A percentile compares a stretch with the other conserved stretches of the same genome.
phyloP scores from a whole-genome alignment of 1,284 basidiomycete genomes.

The Apiotrichum domesticum region DNA sequence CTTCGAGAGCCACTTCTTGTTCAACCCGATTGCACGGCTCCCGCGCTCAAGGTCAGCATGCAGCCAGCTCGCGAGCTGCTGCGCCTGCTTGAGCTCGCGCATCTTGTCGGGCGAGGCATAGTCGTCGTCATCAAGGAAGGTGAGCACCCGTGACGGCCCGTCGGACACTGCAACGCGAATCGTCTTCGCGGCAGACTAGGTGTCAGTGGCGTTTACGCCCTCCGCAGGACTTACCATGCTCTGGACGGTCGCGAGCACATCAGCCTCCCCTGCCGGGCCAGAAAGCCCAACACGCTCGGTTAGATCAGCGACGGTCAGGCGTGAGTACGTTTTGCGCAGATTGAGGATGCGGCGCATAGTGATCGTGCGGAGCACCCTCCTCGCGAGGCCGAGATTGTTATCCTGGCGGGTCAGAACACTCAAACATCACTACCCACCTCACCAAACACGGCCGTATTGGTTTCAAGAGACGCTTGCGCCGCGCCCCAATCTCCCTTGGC shows the following conservation, averaged over 20 bases:
- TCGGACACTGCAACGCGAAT: slow-evolving; percentile 21
- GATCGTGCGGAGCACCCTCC: slow-evolving; percentile 29
- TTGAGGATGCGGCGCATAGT: slow-evolving; percentile 29
- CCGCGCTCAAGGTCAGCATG: slow-evolving; percentile 23
- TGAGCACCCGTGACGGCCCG: slow-evolving; percentile 19
- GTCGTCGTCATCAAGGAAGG: slow-evolving; percentile 26
- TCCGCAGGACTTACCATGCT: slow-evolving; percentile 27
- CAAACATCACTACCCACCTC: slow-evolving; percentile 14
- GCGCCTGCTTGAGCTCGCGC: slow-evolving; percentile 15
- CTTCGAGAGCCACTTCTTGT: slow-evolving; percentile 31
- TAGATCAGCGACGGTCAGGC: slow-evolving; percentile 27
- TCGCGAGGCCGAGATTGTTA: slow-evolving; percentile 31
- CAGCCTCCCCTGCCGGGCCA: slow-evolving; percentile 4
- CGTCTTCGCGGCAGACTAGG: slow-evolving; percentile 15
- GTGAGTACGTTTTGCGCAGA: slow-evolving; percentile 29
- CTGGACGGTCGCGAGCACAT: slow-evolving; percentile 13
- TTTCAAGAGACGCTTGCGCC: not conserved
- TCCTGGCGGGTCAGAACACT: slow-evolving; percentile 25
- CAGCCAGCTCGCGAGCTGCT: slow-evolving; percentile 15
- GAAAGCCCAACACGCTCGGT: slow-evolving; percentile 14
- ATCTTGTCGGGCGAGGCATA: slow-evolving; percentile 16
- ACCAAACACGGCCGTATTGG: slow-evolving; percentile 7
- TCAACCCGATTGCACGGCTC: slow-evolving; percentile 22
- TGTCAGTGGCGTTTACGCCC: not conserved
- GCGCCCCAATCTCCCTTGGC: slow-evolving; percentile 25